phyloP scores from a whole-genome alignment of 1,284 basidiomycete species.

The Agaricales sp. region DNA sequence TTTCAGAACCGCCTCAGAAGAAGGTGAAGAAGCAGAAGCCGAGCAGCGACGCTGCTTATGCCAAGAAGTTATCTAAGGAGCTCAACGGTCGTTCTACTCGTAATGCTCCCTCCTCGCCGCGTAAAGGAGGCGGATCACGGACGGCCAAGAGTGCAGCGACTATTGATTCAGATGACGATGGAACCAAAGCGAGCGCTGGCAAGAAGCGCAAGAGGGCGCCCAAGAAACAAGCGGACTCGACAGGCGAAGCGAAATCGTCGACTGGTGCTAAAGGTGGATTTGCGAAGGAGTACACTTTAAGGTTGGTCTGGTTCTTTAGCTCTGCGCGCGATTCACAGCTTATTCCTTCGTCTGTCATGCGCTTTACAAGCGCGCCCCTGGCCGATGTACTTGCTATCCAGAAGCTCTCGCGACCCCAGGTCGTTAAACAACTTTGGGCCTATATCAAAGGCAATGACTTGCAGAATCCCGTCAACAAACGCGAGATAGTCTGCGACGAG shows the following conservation, averaged over 20 bases:
- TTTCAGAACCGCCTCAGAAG: conserved; percentile 32
- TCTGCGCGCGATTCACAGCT: conserved; percentile 1
- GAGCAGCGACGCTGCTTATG: conserved; percentile 48
- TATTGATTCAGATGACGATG: conserved; percentile 40
- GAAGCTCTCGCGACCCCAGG: conserved; percentile 75
- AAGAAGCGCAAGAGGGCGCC: conserved; percentile 26
- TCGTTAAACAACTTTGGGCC: conserved; percentile 80
- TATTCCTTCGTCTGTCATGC: conserved; percentile 6
- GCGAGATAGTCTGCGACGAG: conserved; percentile 75
- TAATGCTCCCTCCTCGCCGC: conserved; percentile 24
- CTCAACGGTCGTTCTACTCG: conserved; percentile 57
- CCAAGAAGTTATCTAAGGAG: conserved; percentile 60
- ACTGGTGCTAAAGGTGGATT: conserved; percentile 56
- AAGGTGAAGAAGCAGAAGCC: conserved; percentile 27
- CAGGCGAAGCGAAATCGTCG: conserved; percentile 17
- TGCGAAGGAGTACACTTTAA: conserved; percentile 67
- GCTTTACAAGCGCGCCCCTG: conserved; percentile 42
- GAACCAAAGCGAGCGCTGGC: conserved; percentile 19
- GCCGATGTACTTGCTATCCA: conserved; percentile 46
- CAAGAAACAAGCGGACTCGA: conserved; percentile 25
- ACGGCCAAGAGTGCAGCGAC: conserved; percentile 43
- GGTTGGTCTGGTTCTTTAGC: conserved; percentile 33
- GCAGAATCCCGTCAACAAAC: conserved; percentile 73
- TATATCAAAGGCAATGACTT: conserved; percentile 73
- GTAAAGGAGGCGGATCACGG: conserved; percentile 29